Conservation (phyloP, 805 yeast species). For the Metschnikowia baotianmanensis region DNA sequence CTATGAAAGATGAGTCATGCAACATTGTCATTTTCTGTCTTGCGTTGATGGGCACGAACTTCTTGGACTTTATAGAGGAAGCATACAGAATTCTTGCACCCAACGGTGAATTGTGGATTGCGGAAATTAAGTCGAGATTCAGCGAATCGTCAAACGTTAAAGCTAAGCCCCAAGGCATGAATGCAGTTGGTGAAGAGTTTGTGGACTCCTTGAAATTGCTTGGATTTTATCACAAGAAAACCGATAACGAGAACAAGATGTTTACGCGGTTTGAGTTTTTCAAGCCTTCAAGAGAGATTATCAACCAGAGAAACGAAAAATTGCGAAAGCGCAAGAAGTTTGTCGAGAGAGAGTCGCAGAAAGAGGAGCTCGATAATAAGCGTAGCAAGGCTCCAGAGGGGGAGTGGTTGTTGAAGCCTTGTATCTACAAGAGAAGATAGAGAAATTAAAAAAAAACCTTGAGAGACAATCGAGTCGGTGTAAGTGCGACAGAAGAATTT, state of each 20-base stretch:
- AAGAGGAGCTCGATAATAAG: slow-evolving; percentile 55
- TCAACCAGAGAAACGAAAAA: slow-evolving; percentile 60
- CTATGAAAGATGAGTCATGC: slow-evolving; percentile 74
- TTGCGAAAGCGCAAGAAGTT: slow-evolving; percentile 63
- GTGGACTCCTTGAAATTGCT: slow-evolving; percentile 68
- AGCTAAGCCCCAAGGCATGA: slow-evolving; percentile 35
- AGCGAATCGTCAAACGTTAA: slow-evolving; percentile 46
- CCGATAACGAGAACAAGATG: slow-evolving; percentile 89
- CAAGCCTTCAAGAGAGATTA: slow-evolving; percentile 72
- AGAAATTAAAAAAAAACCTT: too few species aligned
- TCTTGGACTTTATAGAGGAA: slow-evolving; percentile 85
- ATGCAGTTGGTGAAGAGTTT: slow-evolving; percentile 63
- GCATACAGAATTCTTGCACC: slow-evolving; percentile 86
- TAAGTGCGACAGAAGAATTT: too few species aligned
- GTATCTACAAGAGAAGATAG: slow-evolving; percentile 87
- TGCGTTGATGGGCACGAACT: slow-evolving; percentile 96
- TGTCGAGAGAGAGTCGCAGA: slow-evolving; percentile 65
- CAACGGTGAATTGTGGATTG: slow-evolving; percentile 94
- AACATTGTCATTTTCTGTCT: slow-evolving; percentile 90
- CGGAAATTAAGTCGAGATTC: slow-evolving; percentile 93
- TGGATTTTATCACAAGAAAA: slow-evolving; percentile 85
- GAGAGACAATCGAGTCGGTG: too few species aligned
- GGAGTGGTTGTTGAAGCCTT: slow-evolving; percentile 89
- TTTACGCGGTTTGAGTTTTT: slow-evolving; percentile 92
- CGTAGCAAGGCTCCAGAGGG: slow-evolving; percentile 67